Percentiles rank a stretch among this genome's conserved stretches.
Conservation (phyloP, 2,329 filamentous ascomycete species). For the Ophiostoma montium region DNA sequence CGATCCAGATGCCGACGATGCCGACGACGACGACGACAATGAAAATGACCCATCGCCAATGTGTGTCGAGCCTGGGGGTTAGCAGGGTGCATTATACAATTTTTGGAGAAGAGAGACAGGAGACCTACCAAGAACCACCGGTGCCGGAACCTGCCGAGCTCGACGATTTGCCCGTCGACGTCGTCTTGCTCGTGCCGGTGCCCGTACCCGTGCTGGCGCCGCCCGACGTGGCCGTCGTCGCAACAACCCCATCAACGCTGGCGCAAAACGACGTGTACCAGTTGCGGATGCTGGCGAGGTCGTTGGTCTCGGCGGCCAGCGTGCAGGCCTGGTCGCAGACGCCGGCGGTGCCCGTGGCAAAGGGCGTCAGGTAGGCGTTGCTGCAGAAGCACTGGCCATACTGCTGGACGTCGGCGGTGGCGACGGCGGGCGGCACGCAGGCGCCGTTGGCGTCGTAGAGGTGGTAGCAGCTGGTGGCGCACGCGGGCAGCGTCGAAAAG, state of each 20-base stretch:
- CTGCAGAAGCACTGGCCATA: conserved; percentile 65
- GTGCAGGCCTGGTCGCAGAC: conserved; percentile 50
- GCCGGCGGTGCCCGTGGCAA: conserved; percentile 40
- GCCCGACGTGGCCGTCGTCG: conserved; percentile 18
- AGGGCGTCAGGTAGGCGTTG: conserved; percentile 41
- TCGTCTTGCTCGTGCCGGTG: neutral
- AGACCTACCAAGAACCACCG: no score
- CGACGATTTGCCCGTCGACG: neutral
- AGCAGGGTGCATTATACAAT: neutral
- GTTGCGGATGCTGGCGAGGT: conserved; percentile 42
- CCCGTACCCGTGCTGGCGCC: conserved; percentile 14
- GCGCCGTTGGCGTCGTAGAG: conserved; percentile 57
- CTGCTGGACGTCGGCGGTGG: conserved; percentile 31
- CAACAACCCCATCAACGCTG: conserved; percentile 26
- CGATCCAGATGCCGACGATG: conserved; percentile 51
- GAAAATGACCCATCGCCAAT: conserved; percentile 74
- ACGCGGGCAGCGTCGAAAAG: conserved; percentile 45
- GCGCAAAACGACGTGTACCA: conserved; percentile 61
- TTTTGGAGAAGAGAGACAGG: no score
- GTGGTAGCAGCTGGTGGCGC: conserved; percentile 42
- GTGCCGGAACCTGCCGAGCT: neutral
- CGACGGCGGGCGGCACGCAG: conserved; percentile 48
- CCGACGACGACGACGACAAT: conserved; percentile 58
- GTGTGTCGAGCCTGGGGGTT: conserved; percentile 41
- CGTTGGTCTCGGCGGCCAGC: conserved; percentile 28